Conservation (phyloP, 495 filamentous ascomycete species). For the Baudoinia panamericana region DNA sequence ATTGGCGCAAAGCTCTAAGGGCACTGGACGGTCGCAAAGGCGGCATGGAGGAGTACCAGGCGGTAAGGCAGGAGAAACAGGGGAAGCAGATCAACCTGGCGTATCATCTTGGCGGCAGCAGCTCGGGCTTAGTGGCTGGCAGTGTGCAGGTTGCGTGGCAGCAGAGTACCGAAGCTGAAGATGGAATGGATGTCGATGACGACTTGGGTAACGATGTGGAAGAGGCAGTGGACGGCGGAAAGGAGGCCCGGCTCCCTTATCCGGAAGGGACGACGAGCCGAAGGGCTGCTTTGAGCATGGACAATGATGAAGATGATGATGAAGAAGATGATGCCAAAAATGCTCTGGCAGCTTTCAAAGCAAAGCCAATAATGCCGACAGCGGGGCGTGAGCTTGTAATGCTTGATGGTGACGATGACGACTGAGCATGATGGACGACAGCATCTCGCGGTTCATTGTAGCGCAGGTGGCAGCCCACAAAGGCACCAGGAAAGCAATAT, state of each 20-base stretch:
- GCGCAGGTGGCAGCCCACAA: too few species aligned
- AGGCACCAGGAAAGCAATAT: too few species aligned
- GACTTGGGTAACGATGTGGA: not conserved
- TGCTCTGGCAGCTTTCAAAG: constrained; percentile 11
- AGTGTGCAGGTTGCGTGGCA: not conserved
- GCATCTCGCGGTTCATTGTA: too few species aligned
- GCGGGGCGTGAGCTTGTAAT: not conserved
- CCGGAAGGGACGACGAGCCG: not conserved
- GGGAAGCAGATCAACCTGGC: constrained; percentile 2
- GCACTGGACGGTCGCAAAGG: constrained; percentile 12
- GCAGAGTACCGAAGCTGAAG: not conserved
- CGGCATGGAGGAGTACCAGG: constrained; percentile 9
- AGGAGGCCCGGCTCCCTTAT: not conserved
- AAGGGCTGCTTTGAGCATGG: not conserved
- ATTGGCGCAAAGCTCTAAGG: constrained; percentile 10
- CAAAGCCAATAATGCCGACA: not conserved
- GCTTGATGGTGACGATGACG: not conserved
- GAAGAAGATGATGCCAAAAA: constrained; percentile 1
- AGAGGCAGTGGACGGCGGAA: not conserved
- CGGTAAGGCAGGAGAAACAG: constrained; percentile 6
- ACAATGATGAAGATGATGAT: constrained; percentile 7
- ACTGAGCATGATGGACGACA: too few species aligned
- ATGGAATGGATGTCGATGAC: constrained; percentile 11
- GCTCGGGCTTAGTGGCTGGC: constrained; percentile 7
- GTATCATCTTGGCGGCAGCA: not conserved